phyloP scores from a whole-genome alignment of 1,284 basidiomycete genomes.

The Ceratobasidium sp. region DNA sequence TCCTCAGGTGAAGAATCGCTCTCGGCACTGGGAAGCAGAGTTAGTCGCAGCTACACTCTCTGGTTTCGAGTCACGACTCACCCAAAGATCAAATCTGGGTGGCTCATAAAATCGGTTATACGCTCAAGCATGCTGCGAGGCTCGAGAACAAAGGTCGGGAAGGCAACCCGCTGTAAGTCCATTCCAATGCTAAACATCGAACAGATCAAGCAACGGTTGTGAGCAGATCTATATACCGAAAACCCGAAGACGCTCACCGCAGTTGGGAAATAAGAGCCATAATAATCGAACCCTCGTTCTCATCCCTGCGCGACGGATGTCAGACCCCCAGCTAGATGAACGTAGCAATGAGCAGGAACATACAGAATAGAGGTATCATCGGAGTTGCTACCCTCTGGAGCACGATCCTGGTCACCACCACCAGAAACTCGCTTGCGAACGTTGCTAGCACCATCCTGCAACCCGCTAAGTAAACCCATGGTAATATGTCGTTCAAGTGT shows the following conservation, averaged over 20 bases:
- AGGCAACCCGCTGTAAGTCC: constrained; percentile 78
- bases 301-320: constrained; percentile 61
- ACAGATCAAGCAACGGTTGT: constrained; percentile 13
- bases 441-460: constrained; percentile 63
- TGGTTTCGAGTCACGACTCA: constrained; percentile 58
- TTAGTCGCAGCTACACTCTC: constrained; percentile 43
- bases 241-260: constrained; percentile 59
- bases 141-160: constrained; percentile 94
- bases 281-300: constrained; percentile 84
- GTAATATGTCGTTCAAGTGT: constrained; percentile 56
- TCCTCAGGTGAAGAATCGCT: constrained; percentile 83
- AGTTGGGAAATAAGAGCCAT: constrained; percentile 85
- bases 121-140: constrained; percentile 93
- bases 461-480: constrained; percentile 77
- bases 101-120: constrained; percentile 99
- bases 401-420: constrained; percentile 66
- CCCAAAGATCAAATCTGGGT: constrained; percentile 98
- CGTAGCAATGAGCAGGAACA: constrained; percentile 55
- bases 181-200: constrained; percentile 77
- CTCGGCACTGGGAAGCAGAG: constrained; percentile 68
- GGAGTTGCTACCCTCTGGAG: constrained; percentile 79
- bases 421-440: constrained; percentile 59
- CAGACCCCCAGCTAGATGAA: constrained; percentile 47
- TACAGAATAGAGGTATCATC: constrained; percentile 87
- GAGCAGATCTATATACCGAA: constrained; percentile 7